Conservation (phyloP, 2,329 filamentous ascomycete species). For the Diplodia seriata region DNA sequence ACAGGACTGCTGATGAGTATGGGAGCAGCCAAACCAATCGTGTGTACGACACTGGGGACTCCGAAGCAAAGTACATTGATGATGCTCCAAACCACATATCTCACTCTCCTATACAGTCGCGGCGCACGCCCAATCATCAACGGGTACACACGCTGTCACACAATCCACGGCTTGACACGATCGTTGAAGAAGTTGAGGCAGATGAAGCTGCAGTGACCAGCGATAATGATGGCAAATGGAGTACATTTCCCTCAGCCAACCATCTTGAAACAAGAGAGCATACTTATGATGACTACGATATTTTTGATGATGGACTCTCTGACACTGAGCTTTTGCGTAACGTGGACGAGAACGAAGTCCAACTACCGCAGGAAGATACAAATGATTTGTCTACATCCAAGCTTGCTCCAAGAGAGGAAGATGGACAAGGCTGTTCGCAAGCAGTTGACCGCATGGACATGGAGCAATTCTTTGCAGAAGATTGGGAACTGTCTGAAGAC, state of each 20-base stretch:
- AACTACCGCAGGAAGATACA: no score
- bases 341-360: not conserved
- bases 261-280: not conserved
- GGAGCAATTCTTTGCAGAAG: conserved; percentile 3
- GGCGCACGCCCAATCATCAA: not conserved
- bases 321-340: not conserved
- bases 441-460: not conserved
- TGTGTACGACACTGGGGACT: not conserved
- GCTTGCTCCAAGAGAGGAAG: not conserved
- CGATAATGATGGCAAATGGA: not conserved
- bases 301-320: not conserved
- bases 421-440: not conserved
- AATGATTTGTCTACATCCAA: not conserved
- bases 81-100: not conserved
- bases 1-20: no score
- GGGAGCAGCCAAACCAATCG: not conserved
- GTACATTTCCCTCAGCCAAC: no score
- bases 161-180: not conserved
- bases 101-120: not conserved
- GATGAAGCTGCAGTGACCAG: not conserved
- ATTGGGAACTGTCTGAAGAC: not conserved
- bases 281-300: not conserved
- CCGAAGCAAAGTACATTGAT: not conserved
- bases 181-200: not conserved
- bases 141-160: no score